phyloP scores from a whole-genome alignment of 1,284 basidiomycete species.

The Puccinia hordei region DNA sequence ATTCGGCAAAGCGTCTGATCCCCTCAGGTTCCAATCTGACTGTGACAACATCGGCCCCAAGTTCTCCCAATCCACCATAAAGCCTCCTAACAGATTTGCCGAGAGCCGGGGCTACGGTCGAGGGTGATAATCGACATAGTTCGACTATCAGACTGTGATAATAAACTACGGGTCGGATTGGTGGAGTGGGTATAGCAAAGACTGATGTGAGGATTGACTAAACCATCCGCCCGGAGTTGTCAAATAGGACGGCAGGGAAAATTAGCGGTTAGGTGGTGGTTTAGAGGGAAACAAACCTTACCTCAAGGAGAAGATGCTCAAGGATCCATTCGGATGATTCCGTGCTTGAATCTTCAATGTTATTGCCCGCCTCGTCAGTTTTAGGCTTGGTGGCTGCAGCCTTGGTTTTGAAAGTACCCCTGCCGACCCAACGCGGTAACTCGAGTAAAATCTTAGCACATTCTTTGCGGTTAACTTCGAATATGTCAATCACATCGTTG shows the following conservation, averaged over 20 bases:
- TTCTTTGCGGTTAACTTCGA: conserved; percentile 95
- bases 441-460: conserved; percentile 83
- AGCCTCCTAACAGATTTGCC: conserved; percentile 89
- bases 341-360: conserved; percentile 58
- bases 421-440: conserved; percentile 79
- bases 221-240: not conserved
- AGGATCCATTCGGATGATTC: conserved; percentile 65
- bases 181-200: conserved; percentile 75
- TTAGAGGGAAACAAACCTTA: conserved; percentile 56
- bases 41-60: conserved; percentile 52
- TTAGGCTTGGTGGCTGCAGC: conserved; percentile 27
- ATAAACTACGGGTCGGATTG: conserved; percentile 75
- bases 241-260: not conserved
- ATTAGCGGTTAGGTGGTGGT: not conserved
- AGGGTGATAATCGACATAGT: conserved; percentile 85
- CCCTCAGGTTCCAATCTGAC: conserved; percentile 76
- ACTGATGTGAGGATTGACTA: conserved; percentile 73
- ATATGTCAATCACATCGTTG: conserved; percentile 83
- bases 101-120: conserved; percentile 90
- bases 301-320: conserved; percentile 78
- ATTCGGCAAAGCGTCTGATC: conserved; percentile 78
- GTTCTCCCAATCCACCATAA: conserved; percentile 67
- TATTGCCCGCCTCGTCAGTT: conserved; percentile 53
- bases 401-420: conserved; percentile 76
- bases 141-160: conserved; percentile 88